A percentile compares a stretch with the other conserved stretches of the same genome.
phyloP scores from a whole-genome alignment of 129 eudicot species.

The Flaveria ramosissima region DNA sequence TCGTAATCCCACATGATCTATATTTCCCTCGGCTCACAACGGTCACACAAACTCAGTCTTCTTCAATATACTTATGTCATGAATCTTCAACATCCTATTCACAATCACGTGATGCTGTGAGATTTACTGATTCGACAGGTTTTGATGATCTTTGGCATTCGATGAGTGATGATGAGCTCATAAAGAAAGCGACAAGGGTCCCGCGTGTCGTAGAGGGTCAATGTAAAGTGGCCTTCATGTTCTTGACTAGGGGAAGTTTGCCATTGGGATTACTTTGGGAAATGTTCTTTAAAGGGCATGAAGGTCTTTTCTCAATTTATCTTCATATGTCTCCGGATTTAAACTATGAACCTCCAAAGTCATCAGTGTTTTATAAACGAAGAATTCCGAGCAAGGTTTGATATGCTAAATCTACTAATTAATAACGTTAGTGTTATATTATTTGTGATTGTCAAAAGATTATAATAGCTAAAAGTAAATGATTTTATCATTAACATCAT shows the following conservation, averaged over 20 bases:
- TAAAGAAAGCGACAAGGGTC: constrained; percentile 66
- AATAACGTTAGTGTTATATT: neutral
- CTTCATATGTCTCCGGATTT: constrained; percentile 67
- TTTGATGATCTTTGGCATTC: constrained; percentile 51
- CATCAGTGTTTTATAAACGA: constrained; percentile 84
- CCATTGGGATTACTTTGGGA: constrained; percentile 82
- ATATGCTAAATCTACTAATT: neutral
- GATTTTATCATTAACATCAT: too few relatives aligned
- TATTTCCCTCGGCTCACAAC: constrained; percentile 48
- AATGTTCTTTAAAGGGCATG: constrained; percentile 72
- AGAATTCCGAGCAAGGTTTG: constrained; percentile 78
- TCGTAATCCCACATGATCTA: constrained; percentile 49
- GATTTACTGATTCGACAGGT: constrained; percentile 28
- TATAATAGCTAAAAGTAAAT: too few relatives aligned
- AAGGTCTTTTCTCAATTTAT: constrained; percentile 72
- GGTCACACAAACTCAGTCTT: constrained; percentile 22
- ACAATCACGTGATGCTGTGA: neutral
- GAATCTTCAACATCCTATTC: constrained; percentile 19
- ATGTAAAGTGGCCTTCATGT: constrained; percentile 82
- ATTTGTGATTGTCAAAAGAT: neutral
- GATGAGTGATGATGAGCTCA: constrained; percentile 61
- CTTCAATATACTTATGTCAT: constrained; percentile 33
- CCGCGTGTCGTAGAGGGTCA: constrained; percentile 48
- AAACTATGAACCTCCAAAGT: constrained; percentile 53
- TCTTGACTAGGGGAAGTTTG: constrained; percentile 58